Evolutionary conservation across 306 rosid genomes (phyloP), one percentile per base, ranked within the genome.

Genomic region (Glycine soja): DNA sequence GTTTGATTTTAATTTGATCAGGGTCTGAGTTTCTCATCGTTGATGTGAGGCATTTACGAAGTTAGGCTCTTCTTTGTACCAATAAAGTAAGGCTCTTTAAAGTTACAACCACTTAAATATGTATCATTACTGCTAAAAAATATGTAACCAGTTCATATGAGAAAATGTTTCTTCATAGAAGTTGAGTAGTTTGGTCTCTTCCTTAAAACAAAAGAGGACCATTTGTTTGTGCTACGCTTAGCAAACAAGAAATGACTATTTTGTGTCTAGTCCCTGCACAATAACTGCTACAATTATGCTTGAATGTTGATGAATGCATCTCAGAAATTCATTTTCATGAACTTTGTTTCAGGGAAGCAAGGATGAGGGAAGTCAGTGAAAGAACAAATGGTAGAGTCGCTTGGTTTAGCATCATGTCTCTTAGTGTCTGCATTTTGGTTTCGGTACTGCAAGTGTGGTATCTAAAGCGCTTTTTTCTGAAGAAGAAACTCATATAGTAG

Each of bases 401-500:
- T 53, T 82, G 88, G 90, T 73, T 61, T 72, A 82, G 90, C 48
- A 48, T 85, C 75, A 85, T 88, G 88, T 85, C 90, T 43, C 82
- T 88, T 10, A 76, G 90, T 64, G 47, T 83, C 75, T 88, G 90
- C 87, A 18, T 85, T 63, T 16, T 63, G 64, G 88, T 77, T 80
- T 83, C 88, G 3, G 76, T 12, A 0, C 47, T 85, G 75, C 90
- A 88, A 79, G n/a, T 88, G 38, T 85, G 79, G 84, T 32, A 88
- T 75, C 71, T 88, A 50, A 77, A 85, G 80, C 68, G 74, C 50
- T 89, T 16, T 64, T 87, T 87, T 42, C 78, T 4, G 53, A 90
- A 88, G 91, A 90, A 90, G 88, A 90, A 90, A 80, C 93, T 90
- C 71, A 90, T 90, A 78, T 90, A 88, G 80, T 71, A 61, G 15